These are phyloP conservation scores for Leccinum colubrinum DNA, from an alignment of 1,284 basidiomycete genomes.

Conservation along the genomic window DNA sequence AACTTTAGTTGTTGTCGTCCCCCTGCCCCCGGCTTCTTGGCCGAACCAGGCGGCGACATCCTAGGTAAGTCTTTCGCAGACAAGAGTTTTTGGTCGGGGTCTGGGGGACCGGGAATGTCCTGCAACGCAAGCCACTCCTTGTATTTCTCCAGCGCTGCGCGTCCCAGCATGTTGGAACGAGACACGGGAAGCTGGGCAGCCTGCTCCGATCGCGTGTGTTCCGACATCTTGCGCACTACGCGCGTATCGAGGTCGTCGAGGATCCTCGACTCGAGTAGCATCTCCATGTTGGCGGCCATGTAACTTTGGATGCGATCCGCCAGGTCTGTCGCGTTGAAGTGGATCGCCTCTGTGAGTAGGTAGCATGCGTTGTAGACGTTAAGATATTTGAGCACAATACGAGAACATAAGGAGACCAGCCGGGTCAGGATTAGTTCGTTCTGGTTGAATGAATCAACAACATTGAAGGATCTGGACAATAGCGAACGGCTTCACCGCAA, in stretches of 20 bases:
- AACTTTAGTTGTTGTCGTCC: constrained; percentile 1
- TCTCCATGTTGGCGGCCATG: constrained; percentile 72
- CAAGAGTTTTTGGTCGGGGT: constrained; percentile 40
- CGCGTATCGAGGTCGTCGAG: constrained; percentile 74
- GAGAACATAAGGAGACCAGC: constrained; percentile 82
- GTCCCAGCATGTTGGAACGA: constrained; percentile 56
- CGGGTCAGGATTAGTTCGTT: constrained; percentile 89
- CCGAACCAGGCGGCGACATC: constrained; percentile 25
- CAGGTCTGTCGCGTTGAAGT: constrained; percentile 75
- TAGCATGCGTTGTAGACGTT: constrained; percentile 80
- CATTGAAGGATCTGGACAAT: not conserved
- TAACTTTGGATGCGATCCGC: constrained; percentile 67
- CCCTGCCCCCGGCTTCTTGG: constrained; percentile 29
- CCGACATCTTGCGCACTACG: constrained; percentile 68
- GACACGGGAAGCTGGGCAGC: constrained; percentile 64
- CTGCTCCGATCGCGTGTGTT: constrained; percentile 64
- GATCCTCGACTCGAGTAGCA: constrained; percentile 79
- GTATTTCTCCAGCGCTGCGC: constrained; percentile 62
- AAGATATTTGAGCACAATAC: constrained; percentile 67
- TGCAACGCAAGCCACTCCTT: constrained; percentile 77
- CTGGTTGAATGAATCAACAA: constrained; percentile 36
- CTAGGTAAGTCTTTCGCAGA: constrained; percentile 15
- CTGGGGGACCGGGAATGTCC: constrained; percentile 74
- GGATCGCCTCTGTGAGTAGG: constrained; percentile 80
- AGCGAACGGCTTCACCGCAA: constrained; percentile 56